Conservation (phyloP, 2,329 filamentous ascomycete genomes). For the Chaetomium globosum region DNA sequence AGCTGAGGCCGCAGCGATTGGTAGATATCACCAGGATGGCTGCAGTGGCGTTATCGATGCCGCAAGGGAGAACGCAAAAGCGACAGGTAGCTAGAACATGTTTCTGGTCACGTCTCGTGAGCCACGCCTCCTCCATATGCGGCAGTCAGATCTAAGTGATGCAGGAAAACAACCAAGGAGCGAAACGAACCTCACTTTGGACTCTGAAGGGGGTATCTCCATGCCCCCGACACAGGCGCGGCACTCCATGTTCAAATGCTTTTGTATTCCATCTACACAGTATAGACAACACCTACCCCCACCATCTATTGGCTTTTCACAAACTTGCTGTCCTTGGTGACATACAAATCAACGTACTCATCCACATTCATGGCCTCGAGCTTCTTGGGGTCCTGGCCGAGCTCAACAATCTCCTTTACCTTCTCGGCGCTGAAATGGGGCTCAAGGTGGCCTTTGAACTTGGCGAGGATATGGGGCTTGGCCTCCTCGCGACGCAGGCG, state of each 20-base stretch:
- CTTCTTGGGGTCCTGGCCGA: conserved; percentile 73
- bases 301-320: conserved; percentile 41
- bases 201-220: neutral
- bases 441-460: conserved; percentile 89
- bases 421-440: conserved; percentile 77
- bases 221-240: neutral
- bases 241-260: neutral
- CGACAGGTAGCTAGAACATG: too few relatives aligned
- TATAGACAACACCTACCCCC: neutral
- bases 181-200: neutral
- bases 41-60: conserved; percentile 8
- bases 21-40: conserved; percentile 14
- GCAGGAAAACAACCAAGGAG: neutral
- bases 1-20: neutral
- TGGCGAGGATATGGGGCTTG: conserved; percentile 93
- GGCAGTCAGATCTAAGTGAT: neutral
- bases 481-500: conserved; percentile 89
- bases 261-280: conserved; percentile 26
- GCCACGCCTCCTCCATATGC: neutral
- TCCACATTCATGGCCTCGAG: conserved; percentile 84
- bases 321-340: conserved; percentile 65
- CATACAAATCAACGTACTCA: conserved; percentile 87
- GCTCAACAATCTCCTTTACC: conserved; percentile 79
- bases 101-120: neutral
- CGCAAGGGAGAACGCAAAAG: neutral